Evolutionary conservation across 2,329 filamentous ascomycete species (phyloP), one percentile per base, ranked within the genome.

Genomic region (Alternaria solani): DNA sequence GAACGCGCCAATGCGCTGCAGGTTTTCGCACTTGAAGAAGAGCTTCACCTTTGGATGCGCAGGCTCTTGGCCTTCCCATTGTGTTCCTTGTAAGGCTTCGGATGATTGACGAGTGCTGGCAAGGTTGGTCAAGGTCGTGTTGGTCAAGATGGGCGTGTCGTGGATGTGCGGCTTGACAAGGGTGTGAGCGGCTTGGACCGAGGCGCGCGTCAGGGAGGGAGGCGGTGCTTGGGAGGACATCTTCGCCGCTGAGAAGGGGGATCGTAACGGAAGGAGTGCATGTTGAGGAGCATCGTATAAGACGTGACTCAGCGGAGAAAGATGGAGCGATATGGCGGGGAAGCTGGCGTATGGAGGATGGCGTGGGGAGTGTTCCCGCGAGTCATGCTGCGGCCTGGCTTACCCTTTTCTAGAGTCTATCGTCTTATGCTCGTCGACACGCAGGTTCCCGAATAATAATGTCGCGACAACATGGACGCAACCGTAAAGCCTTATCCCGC

Each of bases 21-120:
- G 83, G 78, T 97, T 97, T 83, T 98, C 94, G 79, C 93, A 96
- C 82, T 98, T 98, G 86, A 98, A 96, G 83, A 92, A 95, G 53
- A 98, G 84, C 12, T 88, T 84, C 39, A 97, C 81, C 51, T 81
- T 86, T 0, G 93, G 93, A 4, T 76, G 81, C 1, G 90, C 87
- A 0, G 89, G 85, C n/a, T 75, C 73, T 39, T 84, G 80, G 6
- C 84, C 85, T 67, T 85, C 83, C 81, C 85, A 89, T 65, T 81
- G 78, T 4, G 89, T 90, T 14, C 83, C 85, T 44, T 77, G 71
- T 0, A 91, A 81, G 5, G 85, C 82, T 4, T 83, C 81, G 2
- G 80, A 55, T 0, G 83, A 77, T 65, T 91, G 89, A 7, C 91
- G 87, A 23, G 87, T 89, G 2, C 91, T 96, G 16, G 93, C 93